Conservation (phyloP, 192 early-diverging fungal species). For the Phlyctochytrium planicorne region DNA sequence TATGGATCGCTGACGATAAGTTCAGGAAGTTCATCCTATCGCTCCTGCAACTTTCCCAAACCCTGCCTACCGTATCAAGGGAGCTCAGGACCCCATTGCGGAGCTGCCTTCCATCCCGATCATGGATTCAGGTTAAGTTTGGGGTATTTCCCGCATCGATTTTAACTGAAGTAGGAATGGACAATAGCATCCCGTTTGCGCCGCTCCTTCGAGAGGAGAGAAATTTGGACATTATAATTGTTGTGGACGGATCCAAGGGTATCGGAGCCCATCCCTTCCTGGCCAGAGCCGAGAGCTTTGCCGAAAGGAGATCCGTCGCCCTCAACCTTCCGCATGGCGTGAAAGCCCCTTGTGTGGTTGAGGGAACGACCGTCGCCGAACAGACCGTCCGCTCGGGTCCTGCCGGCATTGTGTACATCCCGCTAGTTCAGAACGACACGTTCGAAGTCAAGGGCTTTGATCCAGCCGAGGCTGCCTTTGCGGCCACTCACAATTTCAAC, state of each 20-base stretch:
- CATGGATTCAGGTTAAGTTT: slow-evolving; percentile 8
- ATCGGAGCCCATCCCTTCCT: slow-evolving; percentile 37
- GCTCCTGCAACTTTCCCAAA: slow-evolving; percentile 39
- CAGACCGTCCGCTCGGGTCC: not conserved
- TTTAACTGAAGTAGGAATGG: slow-evolving; percentile 23
- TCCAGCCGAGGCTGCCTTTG: slow-evolving; percentile 15
- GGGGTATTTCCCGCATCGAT: slow-evolving; percentile 33
- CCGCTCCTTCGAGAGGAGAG: slow-evolving; percentile 32
- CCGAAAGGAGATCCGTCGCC: not conserved
- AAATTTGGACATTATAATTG: slow-evolving; percentile 34
- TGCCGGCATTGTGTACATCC: slow-evolving; percentile 17
- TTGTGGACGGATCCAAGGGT: slow-evolving; percentile 26
- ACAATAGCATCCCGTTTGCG: slow-evolving; percentile 43
- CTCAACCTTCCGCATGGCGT: not conserved
- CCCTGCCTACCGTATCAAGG: slow-evolving; percentile 17
- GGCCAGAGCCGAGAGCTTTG: slow-evolving; percentile 18
- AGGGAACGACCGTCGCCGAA: not conserved
- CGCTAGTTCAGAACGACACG: not conserved
- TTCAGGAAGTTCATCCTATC: slow-evolving; percentile 32
- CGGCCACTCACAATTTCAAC: slow-evolving; percentile 21
- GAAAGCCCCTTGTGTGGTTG: not conserved
- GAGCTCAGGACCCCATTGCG: slow-evolving; percentile 6
- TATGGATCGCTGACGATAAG: too few species aligned
- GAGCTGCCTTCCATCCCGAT: not conserved
- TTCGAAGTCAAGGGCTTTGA: slow-evolving; percentile 1